Conservation (phyloP, 331 rosid species). For the Dryas integrifolia region DNA sequence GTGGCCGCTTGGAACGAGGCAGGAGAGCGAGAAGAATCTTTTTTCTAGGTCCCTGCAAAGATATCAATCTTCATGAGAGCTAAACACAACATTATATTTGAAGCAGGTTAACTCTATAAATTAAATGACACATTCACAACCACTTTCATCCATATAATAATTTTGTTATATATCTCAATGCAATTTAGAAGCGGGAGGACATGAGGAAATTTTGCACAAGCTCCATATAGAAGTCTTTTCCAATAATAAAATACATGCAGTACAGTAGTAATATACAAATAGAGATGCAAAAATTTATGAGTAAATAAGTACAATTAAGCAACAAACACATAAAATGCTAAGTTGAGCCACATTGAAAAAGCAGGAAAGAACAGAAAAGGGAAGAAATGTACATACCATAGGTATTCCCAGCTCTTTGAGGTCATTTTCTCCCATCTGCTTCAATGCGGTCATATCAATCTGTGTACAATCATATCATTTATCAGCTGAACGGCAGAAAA, state of each 20-base stretch:
- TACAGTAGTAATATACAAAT: background rate
- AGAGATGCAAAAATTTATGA: background rate
- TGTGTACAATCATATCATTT: slow-evolving; percentile 26
- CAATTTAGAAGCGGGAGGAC: background rate
- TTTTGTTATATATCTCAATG: background rate
- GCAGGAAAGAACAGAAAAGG: slow-evolving; percentile 7
- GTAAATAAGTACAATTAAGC: background rate
- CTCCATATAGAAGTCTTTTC: background rate
- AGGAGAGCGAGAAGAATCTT: slow-evolving; percentile 73
- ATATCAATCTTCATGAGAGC: slow-evolving; percentile 32
- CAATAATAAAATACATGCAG: background rate
- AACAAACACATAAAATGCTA: background rate
- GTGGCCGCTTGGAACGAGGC: slow-evolving; percentile 64
- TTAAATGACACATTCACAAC: background rate
- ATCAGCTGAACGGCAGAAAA: background rate
- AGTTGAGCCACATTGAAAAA: background rate
- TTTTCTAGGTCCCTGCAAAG: slow-evolving; percentile 94
- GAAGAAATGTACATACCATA: slow-evolving; percentile 54
- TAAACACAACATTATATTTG: background rate
- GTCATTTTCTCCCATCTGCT: slow-evolving; percentile 94
- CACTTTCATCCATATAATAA: background rate
- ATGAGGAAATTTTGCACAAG: background rate
- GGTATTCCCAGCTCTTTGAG: slow-evolving; percentile 97
- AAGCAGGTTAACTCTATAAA: background rate
- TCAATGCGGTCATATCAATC: slow-evolving; percentile 94